Base-by-base conservation (phyloP, 768 basidiomycete genomes). In the Xerocomellus chrysenteron region DNA sequence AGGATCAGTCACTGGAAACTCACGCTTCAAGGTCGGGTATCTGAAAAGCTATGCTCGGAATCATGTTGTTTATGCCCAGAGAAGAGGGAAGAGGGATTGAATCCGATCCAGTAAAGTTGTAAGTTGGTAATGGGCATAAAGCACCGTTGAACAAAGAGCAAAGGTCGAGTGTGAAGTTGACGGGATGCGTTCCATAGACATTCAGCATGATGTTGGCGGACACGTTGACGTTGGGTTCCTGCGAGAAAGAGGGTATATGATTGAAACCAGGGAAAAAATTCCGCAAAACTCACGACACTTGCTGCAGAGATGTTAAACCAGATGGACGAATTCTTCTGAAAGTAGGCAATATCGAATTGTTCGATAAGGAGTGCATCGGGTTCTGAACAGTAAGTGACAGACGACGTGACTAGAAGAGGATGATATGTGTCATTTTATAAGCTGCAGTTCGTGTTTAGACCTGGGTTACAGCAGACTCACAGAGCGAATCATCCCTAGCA, bases 1-100 rank as follows among this genome's bases (percentile, higher is more conserved):
- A 21, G 10, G 4, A 45, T 32, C 1, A 2, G 17, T 1, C 10
- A 33, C 11, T 19, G 36, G 16, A 44, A 53, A 63, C 70, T 62
- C 53, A 71, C 17, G 90, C 94, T 69, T 98, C 94, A 6, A 98
- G 79, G 72, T 99, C 91, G 5, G 96, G 96, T 37, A 99, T 88
- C 41, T 78, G 74, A 71, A 86, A 99, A 0, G 91, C 93, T 50
- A 96, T 90, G 21, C 71, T 71, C 0, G 94, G 94, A n/a, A 95
- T 78, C 55, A 75, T 72, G 37, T 76, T 72, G 21, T 77, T 65
- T 41, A 92, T 75, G 41, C 80, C 78, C 44, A 88, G 70, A 24
- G 83, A 81, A 32, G 78, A 66, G 0, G 90, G 88, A 0, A 93
- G 75, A 4, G 80, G 74, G 50, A 93, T 73, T 4, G 85, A 80